Conservation (phyloP, 1,139 yeast genomes). For the Pichia sp. region DNA sequence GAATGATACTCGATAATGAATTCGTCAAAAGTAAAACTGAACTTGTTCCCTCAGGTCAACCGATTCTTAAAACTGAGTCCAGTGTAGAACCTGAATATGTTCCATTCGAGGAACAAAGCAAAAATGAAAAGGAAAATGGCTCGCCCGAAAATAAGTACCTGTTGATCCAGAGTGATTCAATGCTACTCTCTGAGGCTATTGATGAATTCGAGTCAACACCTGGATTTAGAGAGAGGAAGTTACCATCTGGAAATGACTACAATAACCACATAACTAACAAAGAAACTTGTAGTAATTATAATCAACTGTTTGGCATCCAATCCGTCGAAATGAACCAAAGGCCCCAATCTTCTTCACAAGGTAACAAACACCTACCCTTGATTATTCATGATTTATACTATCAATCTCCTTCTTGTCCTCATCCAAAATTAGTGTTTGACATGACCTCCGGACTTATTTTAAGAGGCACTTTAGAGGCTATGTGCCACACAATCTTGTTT, state of each 20-base stretch:
- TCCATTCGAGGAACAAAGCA: neutral
- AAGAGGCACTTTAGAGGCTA: slow-evolving; percentile 60
- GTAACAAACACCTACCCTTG: slow-evolving; percentile 10
- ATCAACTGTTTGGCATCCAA: neutral
- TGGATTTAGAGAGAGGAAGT: neutral
- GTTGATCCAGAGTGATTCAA: slow-evolving; percentile 8
- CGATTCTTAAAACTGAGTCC: neutral
- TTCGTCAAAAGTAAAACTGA: slow-evolving; percentile 14
- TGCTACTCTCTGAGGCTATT: slow-evolving; percentile 8
- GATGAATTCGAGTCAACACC: slow-evolving; percentile 11
- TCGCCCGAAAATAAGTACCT: neutral
- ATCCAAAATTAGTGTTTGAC: slow-evolving; percentile 66
- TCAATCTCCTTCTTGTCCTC: slow-evolving; percentile 48
- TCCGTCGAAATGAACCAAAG: neutral
- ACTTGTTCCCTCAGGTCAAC: neutral
- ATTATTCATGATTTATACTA: slow-evolving; percentile 28
- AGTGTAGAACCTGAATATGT: neutral
- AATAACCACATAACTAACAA: neutral
- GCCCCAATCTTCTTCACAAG: neutral
- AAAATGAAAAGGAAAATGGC: neutral
- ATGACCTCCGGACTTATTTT: slow-evolving; percentile 40
- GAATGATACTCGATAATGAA: slow-evolving; percentile 11
- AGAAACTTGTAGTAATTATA: neutral
- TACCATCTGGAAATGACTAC: neutral
- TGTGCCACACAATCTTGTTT: slow-evolving; percentile 71